Evolutionary conservation across 2,329 filamentous ascomycete species (phyloP).

Genomic region (Geosmithia putterillii): DNA sequence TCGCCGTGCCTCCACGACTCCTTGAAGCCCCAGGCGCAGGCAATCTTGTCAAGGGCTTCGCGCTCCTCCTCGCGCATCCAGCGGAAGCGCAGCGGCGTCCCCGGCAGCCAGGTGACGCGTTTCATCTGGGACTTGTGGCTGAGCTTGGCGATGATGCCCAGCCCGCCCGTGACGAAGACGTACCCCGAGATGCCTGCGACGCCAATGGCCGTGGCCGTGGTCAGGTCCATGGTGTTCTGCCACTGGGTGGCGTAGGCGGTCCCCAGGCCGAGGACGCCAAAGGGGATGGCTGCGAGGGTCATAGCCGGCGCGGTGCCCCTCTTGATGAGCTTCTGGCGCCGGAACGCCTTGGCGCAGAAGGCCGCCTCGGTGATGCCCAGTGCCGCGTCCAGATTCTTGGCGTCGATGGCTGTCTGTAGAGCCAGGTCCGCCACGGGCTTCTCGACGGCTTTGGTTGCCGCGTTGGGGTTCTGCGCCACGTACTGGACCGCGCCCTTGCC

Average conservation of each 20-base stretch:
- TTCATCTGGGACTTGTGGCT: slow-evolving; percentile 94
- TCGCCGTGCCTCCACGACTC: slow-evolving; percentile 71
- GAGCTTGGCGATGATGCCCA: slow-evolving; percentile 73
- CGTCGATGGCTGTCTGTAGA: slow-evolving; percentile 66
- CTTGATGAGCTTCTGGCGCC: slow-evolving; percentile 53
- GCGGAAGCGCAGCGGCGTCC: slow-evolving; percentile 65
- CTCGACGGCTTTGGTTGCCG: slow-evolving; percentile 60
- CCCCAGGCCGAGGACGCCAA: slow-evolving; percentile 59
- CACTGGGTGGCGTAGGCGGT: slow-evolving; percentile 30
- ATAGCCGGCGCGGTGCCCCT: slow-evolving; percentile 48
- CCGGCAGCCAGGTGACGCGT: slow-evolving; percentile 79
- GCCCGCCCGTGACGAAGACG: slow-evolving; percentile 63
- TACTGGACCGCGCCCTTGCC: slow-evolving; percentile 50
- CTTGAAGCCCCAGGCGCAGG: slow-evolving; percentile 83
- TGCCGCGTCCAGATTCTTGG: slow-evolving; percentile 65
- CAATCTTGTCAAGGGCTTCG: slow-evolving; percentile 73
- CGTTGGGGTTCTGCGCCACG: slow-evolving; percentile 52
- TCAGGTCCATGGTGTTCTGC: slow-evolving; percentile 62
- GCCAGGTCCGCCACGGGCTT: slow-evolving; percentile 58
- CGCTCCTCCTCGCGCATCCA: slow-evolving; percentile 89
- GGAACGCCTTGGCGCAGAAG: slow-evolving; percentile 55
- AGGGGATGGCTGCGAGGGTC: slow-evolving; percentile 46
- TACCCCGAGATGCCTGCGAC: slow-evolving; percentile 78
- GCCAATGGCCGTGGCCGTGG: slow-evolving; percentile 62
- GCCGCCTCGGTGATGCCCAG: slow-evolving; percentile 62